Evolutionary conservation across 2,329 filamentous ascomycete genomes (phyloP), one percentile per base, ranked within the genome.

Genomic region (Fusarium nygamai): DNA sequence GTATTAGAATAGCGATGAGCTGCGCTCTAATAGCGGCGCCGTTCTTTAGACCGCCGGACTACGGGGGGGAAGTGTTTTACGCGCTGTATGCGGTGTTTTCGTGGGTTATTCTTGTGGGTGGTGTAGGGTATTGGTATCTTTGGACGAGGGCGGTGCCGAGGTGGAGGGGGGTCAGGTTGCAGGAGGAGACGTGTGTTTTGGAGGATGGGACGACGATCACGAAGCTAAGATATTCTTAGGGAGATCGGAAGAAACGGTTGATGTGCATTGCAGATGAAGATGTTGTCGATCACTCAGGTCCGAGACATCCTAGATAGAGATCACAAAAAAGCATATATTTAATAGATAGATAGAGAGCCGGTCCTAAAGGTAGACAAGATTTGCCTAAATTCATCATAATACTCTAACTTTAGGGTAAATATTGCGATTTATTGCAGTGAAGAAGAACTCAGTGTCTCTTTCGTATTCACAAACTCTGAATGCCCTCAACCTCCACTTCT

Each of bases 131-230:
- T 78, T 94, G 92, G 93, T 91, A 89, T 71, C 69, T 92, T 3
- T 92, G 90, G 88, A 91, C 91, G 2, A 84, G 89, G 7, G 72
- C 51, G 2, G 78, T 94, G 31, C 92, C 93, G 3, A 83, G 81
- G 47, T 87, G 87, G 82, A 85, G 88, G 58, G 86, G 87, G 0
- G 93, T 93, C 78, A 86, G 79, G 20, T 81, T 94, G 4, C 90
- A 92, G 75, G 92, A 94, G 74, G 86, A 88, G 64, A 84, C 84
- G 6, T 88, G 88, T 43, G 83, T 90, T 1, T 80, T 94, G 27
- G 84, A 86, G 29, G 92, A 94, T 80, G 92, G 92, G 0, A 94
- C 91, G 2, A 87, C 86, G 3, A 87, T 94, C 59, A 93, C 90
- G 1, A 89, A 86, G 69, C 82, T 93, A 13, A 27, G 82, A 82